These are phyloP conservation scores for Pleurozium schreberi DNA, from an alignment of 225 moss, liverwort and hornwort genomes.

Conservation along the genomic window DNA sequence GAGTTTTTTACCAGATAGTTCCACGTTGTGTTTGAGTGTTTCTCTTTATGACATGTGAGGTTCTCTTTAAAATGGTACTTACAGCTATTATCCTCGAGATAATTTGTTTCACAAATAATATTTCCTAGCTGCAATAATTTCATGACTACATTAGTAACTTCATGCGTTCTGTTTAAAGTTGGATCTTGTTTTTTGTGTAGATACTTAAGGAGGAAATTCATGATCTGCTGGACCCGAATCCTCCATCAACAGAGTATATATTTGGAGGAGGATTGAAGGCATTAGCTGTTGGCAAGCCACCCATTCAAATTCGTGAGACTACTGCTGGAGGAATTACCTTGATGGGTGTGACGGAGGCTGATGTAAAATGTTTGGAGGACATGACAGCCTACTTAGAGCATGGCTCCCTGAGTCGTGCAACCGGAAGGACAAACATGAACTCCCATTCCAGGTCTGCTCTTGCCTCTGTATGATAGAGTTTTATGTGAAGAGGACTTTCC, in stretches of 20 bases:
- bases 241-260: conserved; percentile 58
- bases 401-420: conserved; percentile 91
- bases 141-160: background rate
- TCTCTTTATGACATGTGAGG: background rate
- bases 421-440: conserved; percentile 97
- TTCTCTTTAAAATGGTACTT: background rate
- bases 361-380: conserved; percentile 68
- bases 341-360: conserved; percentile 88
- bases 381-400: conserved; percentile 91
- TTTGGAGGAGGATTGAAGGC: conserved; percentile 70
- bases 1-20: background rate
- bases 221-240: conserved; percentile 84
- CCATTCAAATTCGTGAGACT: conserved; percentile 92
- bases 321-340: conserved; percentile 81
- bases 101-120: background rate
- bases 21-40: background rate
- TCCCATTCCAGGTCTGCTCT: conserved; percentile 73
- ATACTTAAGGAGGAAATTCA: conserved; percentile 93
- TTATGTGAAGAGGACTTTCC: background rate
- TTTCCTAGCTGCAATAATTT: background rate
- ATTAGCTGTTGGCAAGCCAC: conserved; percentile 65
- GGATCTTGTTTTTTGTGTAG: conserved; percentile 15
- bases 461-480: background rate
- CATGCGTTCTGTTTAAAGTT: background rate
- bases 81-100: background rate